phyloP scores from a whole-genome alignment of 441 rosid genomes.

The Pelargonium australe region DNA sequence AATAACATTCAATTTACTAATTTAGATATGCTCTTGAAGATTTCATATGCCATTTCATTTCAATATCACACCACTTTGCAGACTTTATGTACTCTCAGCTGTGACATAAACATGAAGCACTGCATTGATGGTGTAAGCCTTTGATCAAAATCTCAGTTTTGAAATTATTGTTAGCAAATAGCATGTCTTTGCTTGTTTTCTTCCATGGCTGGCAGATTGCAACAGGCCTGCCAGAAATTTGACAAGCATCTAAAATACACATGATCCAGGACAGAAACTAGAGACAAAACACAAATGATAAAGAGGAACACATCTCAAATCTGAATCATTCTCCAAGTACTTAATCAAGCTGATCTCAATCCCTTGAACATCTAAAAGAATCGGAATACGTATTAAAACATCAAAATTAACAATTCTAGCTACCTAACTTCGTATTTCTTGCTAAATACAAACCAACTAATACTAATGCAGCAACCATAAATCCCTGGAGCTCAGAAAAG shows the following conservation, averaged over 20 bases:
- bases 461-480: constrained; percentile 2
- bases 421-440: not conserved
- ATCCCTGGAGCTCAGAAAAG: not conserved
- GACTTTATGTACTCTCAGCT: constrained; percentile 23
- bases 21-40: constrained; percentile 34
- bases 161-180: constrained; percentile 16
- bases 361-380: too few relatives aligned
- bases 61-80: constrained; percentile 40
- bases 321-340: too few relatives aligned
- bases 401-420: too few relatives aligned
- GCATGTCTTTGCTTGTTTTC: constrained; percentile 47
- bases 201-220: constrained; percentile 29
- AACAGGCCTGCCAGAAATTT: constrained; percentile 29
- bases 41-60: constrained; percentile 20
- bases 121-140: constrained; percentile 38
- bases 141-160: constrained; percentile 36
- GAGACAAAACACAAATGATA: too few relatives aligned
- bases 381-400: too few relatives aligned
- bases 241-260: too few relatives aligned
- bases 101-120: constrained; percentile 39
- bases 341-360: too few relatives aligned
- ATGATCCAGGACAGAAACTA: too few relatives aligned
- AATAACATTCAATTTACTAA: constrained; percentile 38
- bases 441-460: not conserved
- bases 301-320: too few relatives aligned